phyloP scores from a whole-genome alignment of 805 yeast genomes.

The Metschnikowia gelsemii region DNA sequence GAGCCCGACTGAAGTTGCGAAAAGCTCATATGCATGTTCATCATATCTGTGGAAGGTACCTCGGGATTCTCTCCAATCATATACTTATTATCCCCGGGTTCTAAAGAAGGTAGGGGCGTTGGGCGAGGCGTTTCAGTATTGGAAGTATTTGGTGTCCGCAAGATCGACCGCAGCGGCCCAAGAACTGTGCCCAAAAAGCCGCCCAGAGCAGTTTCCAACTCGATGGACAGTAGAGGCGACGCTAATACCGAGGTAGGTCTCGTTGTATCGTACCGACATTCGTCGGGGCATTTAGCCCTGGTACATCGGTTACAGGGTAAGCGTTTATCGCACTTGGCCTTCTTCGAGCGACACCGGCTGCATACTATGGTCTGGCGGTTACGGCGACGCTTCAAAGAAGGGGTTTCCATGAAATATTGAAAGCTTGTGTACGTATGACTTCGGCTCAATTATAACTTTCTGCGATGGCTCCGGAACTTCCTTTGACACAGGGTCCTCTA shows the following conservation, averaged over 20 bases:
- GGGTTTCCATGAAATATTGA: background rate
- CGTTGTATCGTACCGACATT: constrained; percentile 14
- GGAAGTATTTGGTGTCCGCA: background rate
- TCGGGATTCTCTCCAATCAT: constrained; percentile 18
- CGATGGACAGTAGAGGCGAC: too few species aligned
- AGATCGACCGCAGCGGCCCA: background rate
- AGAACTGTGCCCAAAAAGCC: background rate
- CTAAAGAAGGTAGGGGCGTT: background rate
- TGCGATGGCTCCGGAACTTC: too few species aligned
- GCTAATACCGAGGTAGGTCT: background rate
- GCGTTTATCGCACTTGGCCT: constrained; percentile 17
- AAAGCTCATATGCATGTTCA: constrained; percentile 20
- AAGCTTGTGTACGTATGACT: too few species aligned
- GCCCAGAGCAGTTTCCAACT: background rate
- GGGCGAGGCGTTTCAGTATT: background rate
- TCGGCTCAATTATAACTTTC: too few species aligned
- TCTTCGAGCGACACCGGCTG: constrained; percentile 19
- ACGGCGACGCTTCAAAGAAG: constrained; percentile 9
- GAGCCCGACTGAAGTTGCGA: background rate
- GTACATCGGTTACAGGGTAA: constrained; percentile 18
- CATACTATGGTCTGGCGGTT: constrained; percentile 19
- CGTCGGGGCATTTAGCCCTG: constrained; percentile 14
- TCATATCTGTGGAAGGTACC: constrained; percentile 14
- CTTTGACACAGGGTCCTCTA: too few species aligned
- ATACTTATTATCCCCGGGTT: background rate